These are phyloP conservation scores for Solanum arcanum DNA, from an alignment of 257 asterid genomes.

Conservation along the genomic window DNA sequence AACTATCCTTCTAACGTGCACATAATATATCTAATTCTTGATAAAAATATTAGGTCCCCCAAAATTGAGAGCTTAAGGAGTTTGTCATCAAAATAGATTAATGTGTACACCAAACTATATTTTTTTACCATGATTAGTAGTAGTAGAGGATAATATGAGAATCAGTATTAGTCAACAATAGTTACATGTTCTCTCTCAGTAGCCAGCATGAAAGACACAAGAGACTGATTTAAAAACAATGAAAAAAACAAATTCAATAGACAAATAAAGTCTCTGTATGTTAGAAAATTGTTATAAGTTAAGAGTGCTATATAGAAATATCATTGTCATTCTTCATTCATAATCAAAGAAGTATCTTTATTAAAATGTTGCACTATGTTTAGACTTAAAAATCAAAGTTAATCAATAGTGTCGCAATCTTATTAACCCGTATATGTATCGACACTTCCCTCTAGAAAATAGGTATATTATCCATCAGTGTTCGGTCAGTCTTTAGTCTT, in stretches of 20 bases:
- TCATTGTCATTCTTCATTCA: not conserved
- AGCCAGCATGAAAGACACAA: slow-evolving; percentile 31
- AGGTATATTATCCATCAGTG: not conserved
- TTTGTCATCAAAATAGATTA: too few relatives aligned
- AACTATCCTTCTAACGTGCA: too few relatives aligned
- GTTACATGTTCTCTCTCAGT: slow-evolving; percentile 41
- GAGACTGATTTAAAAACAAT: too few relatives aligned
- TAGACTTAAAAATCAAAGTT: not conserved
- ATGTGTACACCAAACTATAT: not conserved
- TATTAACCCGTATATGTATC: not conserved
- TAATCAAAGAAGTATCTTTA: not conserved
- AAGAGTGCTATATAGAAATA: too few relatives aligned
- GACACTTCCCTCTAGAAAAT: not conserved
- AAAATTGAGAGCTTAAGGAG: too few relatives aligned
- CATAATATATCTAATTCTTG: too few relatives aligned
- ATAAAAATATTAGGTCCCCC: too few relatives aligned
- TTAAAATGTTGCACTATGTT: not conserved
- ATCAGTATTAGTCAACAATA: not conserved
- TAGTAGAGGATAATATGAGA: not conserved
- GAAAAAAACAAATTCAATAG: too few relatives aligned
- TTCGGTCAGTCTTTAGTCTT: not conserved
- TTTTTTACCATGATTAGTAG: too few relatives aligned
- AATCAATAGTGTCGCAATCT: not conserved
- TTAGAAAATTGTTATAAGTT: too few relatives aligned
- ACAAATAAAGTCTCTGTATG: too few relatives aligned